A percentile compares a stretch with the other conserved stretches of the same genome.
phyloP scores from a whole-genome alignment of 163 green algal genomes.

The Scenedesmus sp. region DNA sequence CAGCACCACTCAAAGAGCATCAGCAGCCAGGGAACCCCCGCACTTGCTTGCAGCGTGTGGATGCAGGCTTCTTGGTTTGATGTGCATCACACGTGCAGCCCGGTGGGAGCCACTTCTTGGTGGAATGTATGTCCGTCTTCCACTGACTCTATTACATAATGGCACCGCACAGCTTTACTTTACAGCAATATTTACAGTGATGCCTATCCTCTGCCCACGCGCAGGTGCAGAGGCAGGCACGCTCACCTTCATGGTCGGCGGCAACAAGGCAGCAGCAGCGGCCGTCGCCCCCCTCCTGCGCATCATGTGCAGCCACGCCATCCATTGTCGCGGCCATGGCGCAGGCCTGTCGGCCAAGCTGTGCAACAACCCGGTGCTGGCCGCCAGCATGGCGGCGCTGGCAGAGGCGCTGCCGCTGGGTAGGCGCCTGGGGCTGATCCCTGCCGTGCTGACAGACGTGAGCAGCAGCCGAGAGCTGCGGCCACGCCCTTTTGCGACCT shows the following conservation, averaged over 20 bases:
- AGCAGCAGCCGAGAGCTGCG: conserved; percentile 1
- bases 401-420: conserved; percentile 75
- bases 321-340: conserved; percentile 58
- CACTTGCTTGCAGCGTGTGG: too few relatives aligned
- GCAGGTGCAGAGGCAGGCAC: conserved; percentile 48
- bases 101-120: too few relatives aligned
- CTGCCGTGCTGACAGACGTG: conserved; percentile 64
- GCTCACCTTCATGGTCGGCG: conserved; percentile 84
- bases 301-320: conserved; percentile 71
- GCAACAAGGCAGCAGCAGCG: conserved; percentile 40
- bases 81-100: too few relatives aligned
- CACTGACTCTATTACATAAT: too few relatives aligned
- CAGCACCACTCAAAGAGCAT: background rate
- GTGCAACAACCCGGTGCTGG: conserved; percentile 81
- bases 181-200: too few relatives aligned
- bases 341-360: conserved; percentile 76
- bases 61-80: too few relatives aligned
- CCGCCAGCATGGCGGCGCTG: conserved; percentile 76
- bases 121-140: too few relatives aligned
- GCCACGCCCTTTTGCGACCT: too few relatives aligned
- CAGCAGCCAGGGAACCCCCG: too few relatives aligned
- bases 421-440: conserved; percentile 72
- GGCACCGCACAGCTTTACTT: too few relatives aligned
- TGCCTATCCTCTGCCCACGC: too few relatives aligned
- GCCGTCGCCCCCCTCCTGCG: conserved; percentile 64